phyloP scores from a whole-genome alignment of 352 stramenopile species.

The Phytophthora agathidicida region DNA sequence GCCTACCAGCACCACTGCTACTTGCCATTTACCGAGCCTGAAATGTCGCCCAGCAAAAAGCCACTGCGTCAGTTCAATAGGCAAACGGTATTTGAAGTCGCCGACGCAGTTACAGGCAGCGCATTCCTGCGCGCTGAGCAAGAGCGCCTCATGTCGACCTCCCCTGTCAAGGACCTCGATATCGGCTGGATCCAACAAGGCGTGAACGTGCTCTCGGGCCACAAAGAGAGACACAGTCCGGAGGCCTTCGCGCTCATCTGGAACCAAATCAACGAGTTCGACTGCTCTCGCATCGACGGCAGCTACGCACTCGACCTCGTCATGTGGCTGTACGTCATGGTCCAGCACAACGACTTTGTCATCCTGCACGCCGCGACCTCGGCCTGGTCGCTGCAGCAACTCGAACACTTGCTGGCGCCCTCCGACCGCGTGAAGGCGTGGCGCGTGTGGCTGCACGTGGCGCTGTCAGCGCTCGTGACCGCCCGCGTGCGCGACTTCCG shows the following conservation, averaged over 20 bases:
- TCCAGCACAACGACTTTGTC: slow-evolving; percentile 48
- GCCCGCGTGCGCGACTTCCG: slow-evolving; percentile 33
- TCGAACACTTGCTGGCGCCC: slow-evolving; percentile 41
- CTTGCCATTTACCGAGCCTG: slow-evolving; percentile 39
- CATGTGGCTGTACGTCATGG: slow-evolving; percentile 45
- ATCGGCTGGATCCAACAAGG: slow-evolving; percentile 40
- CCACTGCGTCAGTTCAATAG: slow-evolving; percentile 23
- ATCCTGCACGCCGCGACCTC: slow-evolving; percentile 44
- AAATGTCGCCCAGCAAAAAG: slow-evolving; percentile 8
- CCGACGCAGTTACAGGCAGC: slow-evolving; percentile 17
- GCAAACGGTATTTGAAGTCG: slow-evolving; percentile 31
- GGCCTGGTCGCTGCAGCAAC: slow-evolving; percentile 44
- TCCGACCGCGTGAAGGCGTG: slow-evolving; percentile 32
- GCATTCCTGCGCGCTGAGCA: slow-evolving; percentile 35
- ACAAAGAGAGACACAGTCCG: slow-evolving; percentile 27
- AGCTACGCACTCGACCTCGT: slow-evolving; percentile 34
- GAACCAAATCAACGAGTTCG: slow-evolving; percentile 27
- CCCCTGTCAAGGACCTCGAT: slow-evolving; percentile 32
- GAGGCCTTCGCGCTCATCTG: slow-evolving; percentile 37
- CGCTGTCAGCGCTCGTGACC: slow-evolving; percentile 35
- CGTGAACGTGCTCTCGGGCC: slow-evolving; percentile 35
- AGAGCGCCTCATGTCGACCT: slow-evolving; percentile 19
- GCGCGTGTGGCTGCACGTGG: slow-evolving; percentile 44
- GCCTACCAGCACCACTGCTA: slow-evolving; percentile 46
- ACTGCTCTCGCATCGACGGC: slow-evolving; percentile 37